Evolutionary conservation across 208 protist species (phyloP), one percentile per base, ranked within the genome.

Genomic region (Crithidia sp.): DNA sequence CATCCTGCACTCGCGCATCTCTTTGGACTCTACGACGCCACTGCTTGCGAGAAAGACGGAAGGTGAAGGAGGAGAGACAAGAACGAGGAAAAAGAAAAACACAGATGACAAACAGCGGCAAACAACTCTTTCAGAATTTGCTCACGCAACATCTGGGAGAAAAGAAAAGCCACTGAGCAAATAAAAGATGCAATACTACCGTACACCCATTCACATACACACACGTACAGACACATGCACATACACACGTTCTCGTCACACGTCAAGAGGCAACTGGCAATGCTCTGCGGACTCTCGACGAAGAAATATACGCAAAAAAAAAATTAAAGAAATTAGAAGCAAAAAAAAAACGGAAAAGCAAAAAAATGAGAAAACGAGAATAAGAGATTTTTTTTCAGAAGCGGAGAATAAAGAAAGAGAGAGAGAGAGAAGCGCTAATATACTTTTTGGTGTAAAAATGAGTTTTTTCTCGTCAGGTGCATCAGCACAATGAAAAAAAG

Each of bases 341-440:
- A 61, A 61, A 61, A 47, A 19, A 45, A 61, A 40, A 40, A 58
- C 7, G 28, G 57, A 61, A 61, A 61, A 45, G 17, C 4, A 8
- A 61, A 14, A 14, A 61, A 7, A 39, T 40, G 19, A 58, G 39
- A 7, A 13, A 40, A 10, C 6, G 9, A 14, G 12, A 49, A 13
- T 49, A 49, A 13, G 7, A 49, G 45, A 49, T 49, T 49, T 49
- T 7, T 2, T 49, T 49, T 13, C 28, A 28, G 28, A 28, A 28
- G 28, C 28, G 28, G 28, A 28, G 28, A 28, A 28, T 28, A 28
- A 28, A 28, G 28, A 28, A 28, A 28, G 28, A 28, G 28, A 28
- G 28, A 28, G 28, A 28, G 28, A 28, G 28, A 28, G 1, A 28
- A 28, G 28, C 28, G 28, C 28, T n/a, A n/a, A n/a, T n/a, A n/a